Conservation (phyloP, 2,329 filamentous ascomycete genomes). For the Hypoxylon sp. region DNA sequence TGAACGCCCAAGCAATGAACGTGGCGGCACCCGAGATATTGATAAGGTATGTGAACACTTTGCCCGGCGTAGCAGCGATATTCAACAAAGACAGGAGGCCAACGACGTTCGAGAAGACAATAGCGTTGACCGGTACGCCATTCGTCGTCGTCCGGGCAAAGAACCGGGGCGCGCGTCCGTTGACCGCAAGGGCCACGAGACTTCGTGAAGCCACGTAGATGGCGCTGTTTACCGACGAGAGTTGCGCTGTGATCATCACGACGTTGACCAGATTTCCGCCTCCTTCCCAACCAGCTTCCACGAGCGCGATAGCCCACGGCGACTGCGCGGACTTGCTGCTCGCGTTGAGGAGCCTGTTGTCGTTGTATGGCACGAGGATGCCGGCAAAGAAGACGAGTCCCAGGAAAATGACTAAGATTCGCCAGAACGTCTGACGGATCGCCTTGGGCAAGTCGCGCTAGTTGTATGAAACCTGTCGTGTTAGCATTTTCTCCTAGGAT, state of each 20-base stretch:
- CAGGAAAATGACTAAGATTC: constrained; percentile 51
- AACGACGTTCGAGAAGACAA: constrained; percentile 49
- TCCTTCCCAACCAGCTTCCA: constrained; percentile 47
- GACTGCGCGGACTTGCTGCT: constrained; percentile 48
- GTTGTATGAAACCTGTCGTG: too few relatives aligned
- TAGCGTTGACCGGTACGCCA: constrained; percentile 46
- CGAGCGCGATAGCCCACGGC: constrained; percentile 50
- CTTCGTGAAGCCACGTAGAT: constrained; percentile 50
- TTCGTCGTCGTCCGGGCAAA: constrained; percentile 47
- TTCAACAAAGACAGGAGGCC: constrained; percentile 51
- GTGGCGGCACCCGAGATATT: constrained; percentile 48
- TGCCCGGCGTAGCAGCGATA: constrained; percentile 47
- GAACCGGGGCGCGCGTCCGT: constrained; percentile 46
- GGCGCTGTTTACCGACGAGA: constrained; percentile 52
- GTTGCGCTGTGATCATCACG: constrained; percentile 52
- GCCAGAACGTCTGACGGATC: constrained; percentile 50
- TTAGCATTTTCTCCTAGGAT: too few relatives aligned
- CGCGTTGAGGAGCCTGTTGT: constrained; percentile 51
- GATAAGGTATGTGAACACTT: constrained; percentile 48
- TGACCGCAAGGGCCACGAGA: constrained; percentile 45
- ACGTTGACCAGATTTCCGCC: constrained; percentile 51
- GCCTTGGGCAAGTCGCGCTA: constrained; percentile 47
- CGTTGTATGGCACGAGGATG: constrained; percentile 52
- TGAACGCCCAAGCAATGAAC: constrained; percentile 50
- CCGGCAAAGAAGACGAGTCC: constrained; percentile 51